Percentiles rank a stretch among this genome's conserved stretches.
Conservation (phyloP, 1,284 basidiomycete genomes). For the Ganoderma lucidum region DNA sequence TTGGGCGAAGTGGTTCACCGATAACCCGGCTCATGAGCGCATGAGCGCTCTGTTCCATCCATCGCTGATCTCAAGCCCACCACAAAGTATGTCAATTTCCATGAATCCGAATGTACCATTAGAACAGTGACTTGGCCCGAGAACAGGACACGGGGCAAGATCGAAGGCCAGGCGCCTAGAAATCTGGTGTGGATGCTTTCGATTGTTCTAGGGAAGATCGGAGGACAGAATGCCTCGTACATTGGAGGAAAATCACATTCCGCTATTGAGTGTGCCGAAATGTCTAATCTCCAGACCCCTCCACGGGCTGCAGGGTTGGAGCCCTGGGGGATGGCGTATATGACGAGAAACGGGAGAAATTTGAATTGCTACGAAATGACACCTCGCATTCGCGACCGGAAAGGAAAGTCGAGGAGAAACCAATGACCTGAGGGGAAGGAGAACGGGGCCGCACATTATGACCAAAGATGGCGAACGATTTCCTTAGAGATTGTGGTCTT, state of each 20-base stretch:
- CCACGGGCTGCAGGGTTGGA: too few species aligned
- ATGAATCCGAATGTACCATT: too few species aligned
- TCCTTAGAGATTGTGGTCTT: background rate
- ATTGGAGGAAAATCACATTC: background rate
- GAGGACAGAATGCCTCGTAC: background rate
- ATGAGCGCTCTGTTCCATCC: background rate
- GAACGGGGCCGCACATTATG: background rate
- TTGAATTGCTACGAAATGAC: too few species aligned
- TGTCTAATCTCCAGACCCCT: too few species aligned
- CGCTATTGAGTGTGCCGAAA: background rate
- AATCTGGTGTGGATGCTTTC: background rate
- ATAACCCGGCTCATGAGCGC: background rate
- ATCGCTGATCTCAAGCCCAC: background rate
- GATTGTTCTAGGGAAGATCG: background rate
- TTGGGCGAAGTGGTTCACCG: constrained; percentile 6
- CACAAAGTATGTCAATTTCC: too few species aligned
- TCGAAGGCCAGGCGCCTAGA: background rate
- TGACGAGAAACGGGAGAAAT: too few species aligned
- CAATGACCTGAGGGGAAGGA: background rate
- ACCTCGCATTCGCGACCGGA: background rate
- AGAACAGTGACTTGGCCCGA: too few species aligned
- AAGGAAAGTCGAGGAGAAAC: background rate
- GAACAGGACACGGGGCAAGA: background rate
- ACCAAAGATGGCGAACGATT: background rate
- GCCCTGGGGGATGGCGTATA: too few species aligned